Percentiles rank a stretch among this genome's conserved stretches.
Conservation (phyloP, 164 flowering plant species). For the Umbilicus rupestris region DNA sequence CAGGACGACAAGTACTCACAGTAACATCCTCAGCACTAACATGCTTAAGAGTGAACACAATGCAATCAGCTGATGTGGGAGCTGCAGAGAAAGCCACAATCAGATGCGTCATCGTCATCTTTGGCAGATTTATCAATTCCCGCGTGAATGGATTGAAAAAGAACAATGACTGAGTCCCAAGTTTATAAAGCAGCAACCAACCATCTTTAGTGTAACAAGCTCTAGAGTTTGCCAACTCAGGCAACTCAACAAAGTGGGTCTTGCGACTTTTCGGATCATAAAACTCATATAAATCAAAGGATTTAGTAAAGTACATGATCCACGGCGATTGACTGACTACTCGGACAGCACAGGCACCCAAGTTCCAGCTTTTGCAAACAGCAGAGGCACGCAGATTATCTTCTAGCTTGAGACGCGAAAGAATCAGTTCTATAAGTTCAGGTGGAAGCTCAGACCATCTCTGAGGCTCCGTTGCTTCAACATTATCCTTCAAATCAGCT, state of each 20-base stretch:
- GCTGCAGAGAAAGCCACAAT: conserved; percentile 7
- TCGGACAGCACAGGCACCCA: background rate
- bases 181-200: conserved; percentile 7
- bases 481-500: no score
- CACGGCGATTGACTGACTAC: background rate
- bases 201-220: conserved; percentile 2
- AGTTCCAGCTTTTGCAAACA: background rate
- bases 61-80: conserved; percentile 10
- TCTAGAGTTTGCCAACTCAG: background rate
- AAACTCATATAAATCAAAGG: background rate
- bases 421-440: background rate
- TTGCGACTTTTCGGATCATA: conserved; percentile 4
- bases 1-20: background rate
- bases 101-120: background rate
- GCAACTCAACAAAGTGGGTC: background rate
- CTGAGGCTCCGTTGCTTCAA: background rate
- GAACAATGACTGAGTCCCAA: background rate
- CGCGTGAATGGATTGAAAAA: conserved; percentile 7
- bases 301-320: background rate
- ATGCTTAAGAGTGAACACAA: background rate
- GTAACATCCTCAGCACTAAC: no score
- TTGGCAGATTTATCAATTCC: background rate
- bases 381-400: conserved; percentile 6
- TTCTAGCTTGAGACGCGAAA: background rate
- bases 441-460: conserved; percentile 1